Evolutionary conservation across 257 asterid genomes (phyloP).

Genomic region (Plantago major): DNA sequence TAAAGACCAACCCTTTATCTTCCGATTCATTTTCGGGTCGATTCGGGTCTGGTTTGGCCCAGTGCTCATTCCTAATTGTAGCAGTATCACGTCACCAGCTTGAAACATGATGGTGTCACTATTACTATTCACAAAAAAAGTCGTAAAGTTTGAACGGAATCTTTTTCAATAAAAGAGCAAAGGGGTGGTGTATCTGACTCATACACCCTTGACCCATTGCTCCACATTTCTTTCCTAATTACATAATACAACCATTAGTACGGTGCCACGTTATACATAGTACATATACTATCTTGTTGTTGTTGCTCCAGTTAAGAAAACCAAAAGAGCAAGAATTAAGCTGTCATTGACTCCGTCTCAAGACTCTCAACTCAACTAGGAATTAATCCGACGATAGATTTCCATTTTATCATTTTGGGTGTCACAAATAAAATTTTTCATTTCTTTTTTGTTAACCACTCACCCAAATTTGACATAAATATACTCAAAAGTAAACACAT

Average conservation of each 20-base stretch:
- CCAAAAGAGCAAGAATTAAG: neutral
- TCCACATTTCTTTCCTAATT: slow-evolving; percentile 14
- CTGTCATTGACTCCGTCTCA: too few relatives aligned
- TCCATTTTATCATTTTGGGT: too few relatives aligned
- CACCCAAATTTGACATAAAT: too few relatives aligned
- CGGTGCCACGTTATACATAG: slow-evolving; percentile 28
- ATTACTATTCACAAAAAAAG: neutral
- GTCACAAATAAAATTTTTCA: too few relatives aligned
- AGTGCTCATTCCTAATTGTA: too few relatives aligned
- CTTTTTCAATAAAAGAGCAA: slow-evolving; percentile 24
- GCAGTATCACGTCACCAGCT: slow-evolving; percentile 8
- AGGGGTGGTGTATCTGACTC: slow-evolving; percentile 8
- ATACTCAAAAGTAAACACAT: too few relatives aligned
- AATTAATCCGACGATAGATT: too few relatives aligned
- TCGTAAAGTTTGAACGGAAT: slow-evolving; percentile 1
- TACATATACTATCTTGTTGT: neutral
- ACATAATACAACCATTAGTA: slow-evolving; percentile 31
- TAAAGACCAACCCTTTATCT: too few relatives aligned
- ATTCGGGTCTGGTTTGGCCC: too few relatives aligned
- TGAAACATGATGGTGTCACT: neutral
- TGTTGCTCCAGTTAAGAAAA: slow-evolving; percentile 12
- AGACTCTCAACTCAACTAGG: too few relatives aligned
- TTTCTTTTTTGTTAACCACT: too few relatives aligned
- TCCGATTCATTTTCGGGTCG: too few relatives aligned
- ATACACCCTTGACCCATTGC: slow-evolving; percentile 20